Percentiles rank a stretch among this genome's conserved stretches.
These are phyloP conservation scores for Saksenaea vasiformis DNA, from an alignment of 371 early-diverging fungal species.

Conservation along the genomic window DNA sequence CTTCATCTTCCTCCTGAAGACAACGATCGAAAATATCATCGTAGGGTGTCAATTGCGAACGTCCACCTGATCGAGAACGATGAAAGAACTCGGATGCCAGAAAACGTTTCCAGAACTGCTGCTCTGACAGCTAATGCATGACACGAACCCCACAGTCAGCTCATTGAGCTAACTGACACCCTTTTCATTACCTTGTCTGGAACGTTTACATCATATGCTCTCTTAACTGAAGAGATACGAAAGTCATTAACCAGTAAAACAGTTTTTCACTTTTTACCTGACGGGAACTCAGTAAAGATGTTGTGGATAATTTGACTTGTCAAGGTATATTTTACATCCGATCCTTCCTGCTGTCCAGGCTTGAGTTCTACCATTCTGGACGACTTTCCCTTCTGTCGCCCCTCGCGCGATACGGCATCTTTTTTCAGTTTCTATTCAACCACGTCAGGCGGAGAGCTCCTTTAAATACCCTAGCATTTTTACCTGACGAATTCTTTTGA, in stretches of 20 bases:
- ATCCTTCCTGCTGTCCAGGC: conserved; percentile 77
- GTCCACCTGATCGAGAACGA: conserved; percentile 67
- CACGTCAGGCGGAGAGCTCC: neutral
- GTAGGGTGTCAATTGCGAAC: conserved; percentile 58
- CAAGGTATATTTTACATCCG: conserved; percentile 83
- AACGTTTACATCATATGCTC: conserved; percentile 84
- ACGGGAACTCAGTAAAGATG: conserved; percentile 90
- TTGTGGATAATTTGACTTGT: conserved; percentile 88
- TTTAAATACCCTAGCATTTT: neutral
- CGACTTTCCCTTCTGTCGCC: conserved; percentile 83
- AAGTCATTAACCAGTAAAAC: neutral
- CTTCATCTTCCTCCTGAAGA: conserved; percentile 79
- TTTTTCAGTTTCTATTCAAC: conserved; percentile 63
- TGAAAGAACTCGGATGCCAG: conserved; percentile 88
- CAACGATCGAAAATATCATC: conserved; percentile 88
- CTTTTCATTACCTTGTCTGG: conserved; percentile 67
- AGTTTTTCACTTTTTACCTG: conserved; percentile 48
- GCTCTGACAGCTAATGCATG: conserved; percentile 64
- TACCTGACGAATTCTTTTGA: conserved; percentile 47
- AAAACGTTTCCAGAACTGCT: conserved; percentile 89
- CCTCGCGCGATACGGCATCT: conserved; percentile 68
- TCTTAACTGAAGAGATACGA: conserved; percentile 55
- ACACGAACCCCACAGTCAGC: neutral
- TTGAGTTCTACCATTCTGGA: conserved; percentile 81
- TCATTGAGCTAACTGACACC: neutral